Conservation (phyloP, 176 grass and related monocot genomes). For the Paspalum notatum region DNA sequence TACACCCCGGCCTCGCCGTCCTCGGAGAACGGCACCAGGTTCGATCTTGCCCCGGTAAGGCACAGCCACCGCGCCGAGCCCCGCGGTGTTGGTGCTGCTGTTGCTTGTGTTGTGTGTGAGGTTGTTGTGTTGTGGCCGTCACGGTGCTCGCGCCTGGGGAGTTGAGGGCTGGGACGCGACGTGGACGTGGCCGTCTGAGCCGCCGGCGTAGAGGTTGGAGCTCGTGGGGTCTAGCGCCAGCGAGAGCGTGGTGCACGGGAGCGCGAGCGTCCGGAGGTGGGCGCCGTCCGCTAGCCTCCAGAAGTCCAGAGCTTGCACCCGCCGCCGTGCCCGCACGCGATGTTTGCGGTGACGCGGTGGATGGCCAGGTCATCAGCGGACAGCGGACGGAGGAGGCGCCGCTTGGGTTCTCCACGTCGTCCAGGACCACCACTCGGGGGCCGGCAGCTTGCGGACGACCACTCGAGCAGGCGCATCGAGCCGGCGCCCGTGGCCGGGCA, state of each 20-base stretch:
- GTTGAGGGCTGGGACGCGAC: no score
- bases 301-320: no score
- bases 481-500: conserved; percentile 14
- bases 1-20: conserved; percentile 36
- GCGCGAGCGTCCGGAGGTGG: conserved; percentile 17
- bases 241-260: conserved; percentile 26
- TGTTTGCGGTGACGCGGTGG: conserved; percentile 16
- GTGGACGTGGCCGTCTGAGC: no score
- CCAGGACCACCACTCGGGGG: conserved; percentile 38
- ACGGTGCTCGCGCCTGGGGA: no score
- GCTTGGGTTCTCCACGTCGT: conserved; percentile 3
- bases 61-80: neutral
- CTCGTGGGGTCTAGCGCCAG: no score
- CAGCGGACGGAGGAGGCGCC: neutral
- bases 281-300: conserved; percentile 28
- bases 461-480: conserved; percentile 17
- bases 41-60: conserved; percentile 10
- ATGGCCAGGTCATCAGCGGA: neutral
- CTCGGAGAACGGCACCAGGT: conserved; percentile 35
- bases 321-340: conserved; percentile 22
- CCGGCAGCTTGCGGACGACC: neutral
- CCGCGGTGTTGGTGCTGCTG: neutral
- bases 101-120: no score
- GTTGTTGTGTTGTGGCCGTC: no score
- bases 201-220: no score